Percentiles rank a stretch among this genome's conserved stretches.
These are phyloP conservation scores for Mycogone perniciosa DNA, from an alignment of 2,329 filamentous ascomycete genomes.

Conservation along the genomic window DNA sequence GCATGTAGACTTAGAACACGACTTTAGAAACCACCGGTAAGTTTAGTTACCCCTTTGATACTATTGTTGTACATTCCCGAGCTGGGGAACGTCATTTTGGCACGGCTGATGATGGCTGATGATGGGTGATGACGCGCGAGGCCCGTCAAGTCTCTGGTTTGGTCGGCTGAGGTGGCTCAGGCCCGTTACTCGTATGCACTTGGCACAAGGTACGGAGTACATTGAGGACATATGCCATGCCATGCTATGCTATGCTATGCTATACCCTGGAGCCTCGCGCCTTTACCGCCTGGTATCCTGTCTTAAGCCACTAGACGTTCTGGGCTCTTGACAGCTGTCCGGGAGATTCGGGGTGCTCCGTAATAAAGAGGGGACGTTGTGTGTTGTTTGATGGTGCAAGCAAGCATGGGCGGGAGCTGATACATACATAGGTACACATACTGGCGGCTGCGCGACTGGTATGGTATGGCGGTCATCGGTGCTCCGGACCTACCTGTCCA, in stretches of 20 bases:
- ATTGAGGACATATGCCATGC: not conserved
- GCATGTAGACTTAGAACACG: no score
- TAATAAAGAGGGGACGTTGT: no score
- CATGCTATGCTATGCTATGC: not conserved
- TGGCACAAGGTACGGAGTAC: not conserved
- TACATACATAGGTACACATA: no score
- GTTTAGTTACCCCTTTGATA: no score
- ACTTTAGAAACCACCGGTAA: no score
- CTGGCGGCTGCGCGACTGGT: no score
- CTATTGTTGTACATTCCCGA: no score
- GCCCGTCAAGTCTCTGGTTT: conserved; percentile 7
- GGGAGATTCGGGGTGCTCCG: not conserved
- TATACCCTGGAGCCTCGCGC: conserved; percentile 5
- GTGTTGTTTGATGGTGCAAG: no score
- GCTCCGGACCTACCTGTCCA: no score
- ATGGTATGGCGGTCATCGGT: no score
- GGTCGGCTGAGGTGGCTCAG: conserved; percentile 11
- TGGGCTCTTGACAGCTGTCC: not conserved
- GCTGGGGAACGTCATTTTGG: conserved; percentile 11
- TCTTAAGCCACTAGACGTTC: no score
- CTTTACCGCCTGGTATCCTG: conserved; percentile 8
- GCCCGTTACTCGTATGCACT: not conserved
- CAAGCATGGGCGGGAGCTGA: no score
- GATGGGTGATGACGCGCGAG: conserved; percentile 12
- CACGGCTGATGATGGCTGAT: conserved; percentile 9